A percentile compares a stretch with the other conserved stretches of the same genome.
Conservation (phyloP, 1,284 basidiomycete species). For the Tilletia horrida region DNA sequence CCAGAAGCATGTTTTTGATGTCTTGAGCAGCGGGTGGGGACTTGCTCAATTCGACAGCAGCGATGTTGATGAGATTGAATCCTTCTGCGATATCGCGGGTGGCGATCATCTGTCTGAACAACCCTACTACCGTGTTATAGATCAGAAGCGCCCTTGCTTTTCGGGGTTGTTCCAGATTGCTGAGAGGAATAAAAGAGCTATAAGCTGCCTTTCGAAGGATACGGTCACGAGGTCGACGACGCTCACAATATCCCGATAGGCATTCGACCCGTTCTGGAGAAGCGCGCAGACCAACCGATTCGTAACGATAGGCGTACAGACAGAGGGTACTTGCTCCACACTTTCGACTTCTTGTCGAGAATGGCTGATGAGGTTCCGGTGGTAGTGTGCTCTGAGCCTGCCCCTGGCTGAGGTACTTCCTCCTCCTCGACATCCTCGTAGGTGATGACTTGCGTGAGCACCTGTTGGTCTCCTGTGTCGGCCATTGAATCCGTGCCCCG, state of each 20-base stretch:
- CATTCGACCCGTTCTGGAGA: conserved; percentile 38
- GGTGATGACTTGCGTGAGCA: neutral
- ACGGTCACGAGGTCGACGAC: neutral
- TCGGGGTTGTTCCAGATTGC: conserved; percentile 17
- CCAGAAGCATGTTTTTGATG: conserved; percentile 24
- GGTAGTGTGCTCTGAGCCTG: too few species aligned
- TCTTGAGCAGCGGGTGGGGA: conserved; percentile 5
- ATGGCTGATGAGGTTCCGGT: too few species aligned
- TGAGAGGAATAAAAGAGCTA: neutral
- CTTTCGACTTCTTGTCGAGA: neutral
- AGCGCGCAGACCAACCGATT: conserved; percentile 34
- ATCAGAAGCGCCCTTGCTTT: conserved; percentile 25
- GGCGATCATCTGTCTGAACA: conserved; percentile 1
- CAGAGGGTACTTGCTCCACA: conserved; percentile 43
- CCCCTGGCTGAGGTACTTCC: neutral
- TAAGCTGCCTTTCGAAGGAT: neutral
- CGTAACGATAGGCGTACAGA: conserved; percentile 36
- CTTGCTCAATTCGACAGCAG: conserved; percentile 38
- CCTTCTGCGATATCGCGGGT: conserved; percentile 24
- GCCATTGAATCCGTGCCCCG: neutral
- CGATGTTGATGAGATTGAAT: conserved; percentile 46
- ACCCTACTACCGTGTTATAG: conserved; percentile 20
- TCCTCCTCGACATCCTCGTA: conserved; percentile 18
- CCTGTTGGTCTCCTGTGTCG: neutral
- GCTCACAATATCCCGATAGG: conserved; percentile 40